Evolutionary conservation across 345 rosid species (phyloP).

Genomic region (Populus ilicifolia): DNA sequence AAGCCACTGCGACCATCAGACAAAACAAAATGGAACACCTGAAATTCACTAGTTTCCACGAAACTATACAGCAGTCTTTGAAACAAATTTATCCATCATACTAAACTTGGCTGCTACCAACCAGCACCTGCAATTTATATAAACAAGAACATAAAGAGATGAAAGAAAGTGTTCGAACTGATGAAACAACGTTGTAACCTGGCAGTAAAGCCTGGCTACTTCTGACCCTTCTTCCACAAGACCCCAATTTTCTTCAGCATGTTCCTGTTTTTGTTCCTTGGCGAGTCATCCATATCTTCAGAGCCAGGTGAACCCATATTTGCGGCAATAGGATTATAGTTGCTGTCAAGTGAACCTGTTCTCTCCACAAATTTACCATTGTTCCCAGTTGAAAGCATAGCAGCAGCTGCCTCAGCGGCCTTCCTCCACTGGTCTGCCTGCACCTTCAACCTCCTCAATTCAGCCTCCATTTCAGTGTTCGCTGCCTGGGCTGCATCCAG

Average conservation of each 20-base stretch:
- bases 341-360: constrained; percentile 55
- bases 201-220: constrained; percentile 12
- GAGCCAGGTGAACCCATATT: constrained; percentile 58
- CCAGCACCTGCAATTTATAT: constrained; percentile 8
- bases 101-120: background rate
- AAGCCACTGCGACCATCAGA: background rate
- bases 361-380: constrained; percentile 65
- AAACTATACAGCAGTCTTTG: constrained; percentile 3
- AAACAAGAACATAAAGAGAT: background rate
- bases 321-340: constrained; percentile 40
- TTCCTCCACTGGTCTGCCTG: constrained; percentile 98
- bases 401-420: constrained; percentile 94
- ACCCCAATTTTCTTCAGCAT: constrained; percentile 88
- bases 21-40: background rate
- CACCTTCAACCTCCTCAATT: constrained; percentile 84
- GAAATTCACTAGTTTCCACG: background rate
- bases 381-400: constrained; percentile 74
- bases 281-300: constrained; percentile 63
- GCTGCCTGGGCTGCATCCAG: constrained; percentile 71
- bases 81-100: background rate
- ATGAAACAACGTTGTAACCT: background rate
- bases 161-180: background rate
- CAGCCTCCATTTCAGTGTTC: constrained; percentile 73
- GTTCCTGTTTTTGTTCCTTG: constrained; percentile 82
- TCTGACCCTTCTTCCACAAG: constrained; percentile 79